Evolutionary conservation across 768 basidiomycete species (phyloP), one percentile per base, ranked within the genome.

Genomic region (Serpula lacrymans): DNA sequence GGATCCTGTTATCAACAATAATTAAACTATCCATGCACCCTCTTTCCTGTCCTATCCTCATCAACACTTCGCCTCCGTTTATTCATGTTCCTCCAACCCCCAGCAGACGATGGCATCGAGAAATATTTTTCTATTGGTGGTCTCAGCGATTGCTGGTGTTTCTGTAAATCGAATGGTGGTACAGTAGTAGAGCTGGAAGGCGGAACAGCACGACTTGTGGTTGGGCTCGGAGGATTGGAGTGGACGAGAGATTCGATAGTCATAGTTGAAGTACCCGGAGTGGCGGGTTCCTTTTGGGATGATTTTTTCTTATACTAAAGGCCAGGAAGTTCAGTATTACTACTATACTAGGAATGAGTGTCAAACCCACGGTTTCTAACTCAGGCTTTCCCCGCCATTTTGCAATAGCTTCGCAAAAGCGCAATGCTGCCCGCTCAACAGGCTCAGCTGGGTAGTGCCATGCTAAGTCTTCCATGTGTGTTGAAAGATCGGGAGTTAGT

Each of bases 381-480:
- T 91, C 89, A 26, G 88, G 88, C 54, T 84, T 86, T 3, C 88
- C 88, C 50, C 88, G 68, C 89, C 88, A 92, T 38, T 75, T 76
- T 1, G 84, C 79, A 31, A 91, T 72, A 25, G 86, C 86, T 55
- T 92, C 88, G 53, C 82, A 88, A 53, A 87, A 92, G 36, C 86
- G 69, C 5, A 88, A 70, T 0, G 84, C 79, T 21, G 84, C 81
- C 14, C 87, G 73, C 53, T 92, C 88, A 12, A 90, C 76, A 16
- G 86, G 82, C 51, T 91, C 87, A 1, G 84, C 80, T 22, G 89
- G 87, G 55, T 82, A 91, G 50, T 80, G 77, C 78, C 82, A 83
- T 2, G 86, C 84, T 21, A 65, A 32, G 41, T 64, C 65, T 54
- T 88, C 85, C 78, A 90, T 79, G 49, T 90, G 86, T 1, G 82